Evolutionary conservation across 306 rosid genomes (phyloP).

Genomic region (Fragaria iinumae): DNA sequence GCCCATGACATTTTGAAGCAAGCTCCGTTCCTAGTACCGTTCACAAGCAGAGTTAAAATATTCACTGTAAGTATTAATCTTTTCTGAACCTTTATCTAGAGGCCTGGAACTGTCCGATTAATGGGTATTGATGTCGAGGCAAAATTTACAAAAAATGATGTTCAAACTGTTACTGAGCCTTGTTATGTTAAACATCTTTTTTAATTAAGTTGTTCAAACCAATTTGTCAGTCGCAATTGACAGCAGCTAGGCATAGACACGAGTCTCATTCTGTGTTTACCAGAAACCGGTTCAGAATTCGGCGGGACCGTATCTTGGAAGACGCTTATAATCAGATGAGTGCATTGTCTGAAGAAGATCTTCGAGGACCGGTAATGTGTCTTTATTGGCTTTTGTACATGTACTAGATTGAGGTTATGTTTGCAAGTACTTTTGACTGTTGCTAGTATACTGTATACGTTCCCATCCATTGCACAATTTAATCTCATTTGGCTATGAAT

Average conservation of each 20-base stretch:
- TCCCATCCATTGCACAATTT: conserved; percentile 7
- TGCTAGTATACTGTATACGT: background rate
- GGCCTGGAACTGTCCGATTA: background rate
- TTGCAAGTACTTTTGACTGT: conserved; percentile 9
- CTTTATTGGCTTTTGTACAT: conserved; percentile 14
- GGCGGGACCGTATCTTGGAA: conserved; percentile 87
- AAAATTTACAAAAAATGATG: background rate
- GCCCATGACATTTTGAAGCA: conserved; percentile 92
- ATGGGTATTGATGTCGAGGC: background rate
- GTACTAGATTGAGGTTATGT: background rate
- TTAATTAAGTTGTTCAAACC: conserved; percentile 26
- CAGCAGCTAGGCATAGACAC: conserved; percentile 72
- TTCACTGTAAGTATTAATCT: conserved; percentile 61
- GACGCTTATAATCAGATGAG: conserved; percentile 96
- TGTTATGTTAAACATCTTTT: background rate
- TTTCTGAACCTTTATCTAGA: conserved; percentile 19
- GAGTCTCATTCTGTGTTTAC: conserved; percentile 65
- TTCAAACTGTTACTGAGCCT: background rate
- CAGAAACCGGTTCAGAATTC: conserved; percentile 85
- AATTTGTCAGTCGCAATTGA: conserved; percentile 84
- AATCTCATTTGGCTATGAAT: conserved; percentile 18
- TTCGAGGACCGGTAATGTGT: conserved; percentile 71
- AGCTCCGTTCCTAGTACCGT: conserved; percentile 93
- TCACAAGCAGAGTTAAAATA: conserved; percentile 98
- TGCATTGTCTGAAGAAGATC: conserved; percentile 89